Base-by-base conservation (phyloP, 2,329 filamentous ascomycete species). In the Ophiocordyceps camponoti-floridani region DNA sequence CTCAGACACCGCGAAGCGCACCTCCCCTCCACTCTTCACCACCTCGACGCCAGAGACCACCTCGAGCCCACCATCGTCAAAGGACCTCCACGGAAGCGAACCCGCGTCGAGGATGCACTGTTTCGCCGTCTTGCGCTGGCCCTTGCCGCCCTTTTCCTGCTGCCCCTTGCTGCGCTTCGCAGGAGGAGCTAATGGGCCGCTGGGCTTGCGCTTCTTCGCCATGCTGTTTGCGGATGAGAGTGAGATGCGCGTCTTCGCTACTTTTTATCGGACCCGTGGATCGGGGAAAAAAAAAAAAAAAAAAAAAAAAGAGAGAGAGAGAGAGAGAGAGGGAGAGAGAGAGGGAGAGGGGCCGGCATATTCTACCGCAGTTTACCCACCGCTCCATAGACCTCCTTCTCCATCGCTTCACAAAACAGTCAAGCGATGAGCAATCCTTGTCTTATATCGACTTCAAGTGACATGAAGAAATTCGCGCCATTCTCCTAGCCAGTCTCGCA, bases 41-140 rank as follows among this genome's bases (percentile, higher is more conserved):
- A 98, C 71, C 28, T 94, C 84, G 1, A 98, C 84, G 44, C 84
- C 86, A 14, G 94, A 84, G 42, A 96, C 81, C 55, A 96, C 88
- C 55, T 98, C 87, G 2, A 98, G 65, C 0, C 84, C 87, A 54
- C 81, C 93, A 60, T 93, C 87, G n/a, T 84, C 84, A 63, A 95
- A 85, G 41, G 89, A 79, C 52, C 72, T 67, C 77, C 77, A 81
- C 58, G 63, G 59, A 40, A 81, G 61, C 1, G 69, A 62, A 49
- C 69, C 61, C 28, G 68, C 60, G 40, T 66, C 62, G 19, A 73
- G 62, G 2, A 64, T 55, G 37, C 49, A 51, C 40, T 50, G 56
- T 23, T 23, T 23, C 23, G 23, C 23, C 23, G 23, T 23, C 48
- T 46, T 53, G 51, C 18, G 49, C 49, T 42, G 42, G 38, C 31